Conservation (phyloP, 2,329 filamentous ascomycete genomes). For the Phyllosticta paracitricarpa region DNA sequence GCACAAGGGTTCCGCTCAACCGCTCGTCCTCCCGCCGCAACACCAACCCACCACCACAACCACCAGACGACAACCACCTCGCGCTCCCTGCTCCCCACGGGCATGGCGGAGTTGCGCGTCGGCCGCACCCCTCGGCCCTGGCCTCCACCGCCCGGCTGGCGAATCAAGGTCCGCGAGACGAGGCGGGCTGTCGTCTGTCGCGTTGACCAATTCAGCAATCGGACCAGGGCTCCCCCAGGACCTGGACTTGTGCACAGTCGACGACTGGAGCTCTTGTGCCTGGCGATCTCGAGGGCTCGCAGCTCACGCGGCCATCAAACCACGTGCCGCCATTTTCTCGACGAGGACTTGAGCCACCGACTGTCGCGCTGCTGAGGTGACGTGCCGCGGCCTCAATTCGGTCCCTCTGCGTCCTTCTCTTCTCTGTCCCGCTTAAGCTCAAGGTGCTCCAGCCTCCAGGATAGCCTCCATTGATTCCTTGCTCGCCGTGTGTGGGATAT, state of each 20-base stretch:
- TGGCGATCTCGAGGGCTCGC: slow-evolving; percentile 4
- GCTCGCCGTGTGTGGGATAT: not conserved
- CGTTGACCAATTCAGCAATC: not conserved
- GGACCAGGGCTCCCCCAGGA: not conserved
- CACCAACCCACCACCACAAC: not conserved
- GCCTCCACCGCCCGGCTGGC: not conserved
- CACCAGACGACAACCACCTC: not conserved
- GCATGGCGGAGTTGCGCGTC: not conserved
- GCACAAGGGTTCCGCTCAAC: not conserved
- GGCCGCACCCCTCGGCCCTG: not conserved
- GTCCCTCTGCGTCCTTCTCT: not conserved
- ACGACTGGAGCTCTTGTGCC: slow-evolving; percentile 1
- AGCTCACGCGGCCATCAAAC: not conserved
- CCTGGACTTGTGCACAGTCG: not conserved
- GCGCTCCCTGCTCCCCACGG: not conserved
- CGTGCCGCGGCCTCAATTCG: not conserved
- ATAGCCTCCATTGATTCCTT: not conserved
- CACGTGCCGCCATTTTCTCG: not conserved
- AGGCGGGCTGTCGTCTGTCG: not conserved
- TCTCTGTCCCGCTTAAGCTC: not conserved
- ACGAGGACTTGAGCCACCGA: not conserved
- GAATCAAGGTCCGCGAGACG: not conserved
- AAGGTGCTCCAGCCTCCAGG: not conserved
- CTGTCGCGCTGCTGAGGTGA: not conserved
- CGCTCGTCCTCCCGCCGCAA: not conserved